A percentile compares a stretch with the other conserved stretches of the same genome.
phyloP scores from a whole-genome alignment of 768 basidiomycete genomes.

The Mycena epipterygia region DNA sequence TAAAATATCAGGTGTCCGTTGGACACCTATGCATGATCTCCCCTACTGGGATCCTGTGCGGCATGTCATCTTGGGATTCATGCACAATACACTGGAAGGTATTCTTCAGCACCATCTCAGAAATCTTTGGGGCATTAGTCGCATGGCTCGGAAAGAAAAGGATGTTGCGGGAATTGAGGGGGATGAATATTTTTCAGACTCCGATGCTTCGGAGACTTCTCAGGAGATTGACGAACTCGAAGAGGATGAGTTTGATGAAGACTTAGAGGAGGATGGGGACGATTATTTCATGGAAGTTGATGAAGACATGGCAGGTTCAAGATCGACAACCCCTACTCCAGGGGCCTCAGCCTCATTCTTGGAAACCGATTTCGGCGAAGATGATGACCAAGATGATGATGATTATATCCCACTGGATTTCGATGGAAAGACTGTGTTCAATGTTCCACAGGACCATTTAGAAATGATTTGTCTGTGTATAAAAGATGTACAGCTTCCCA shows the following conservation, averaged over 20 bases:
- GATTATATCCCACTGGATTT: slow-evolving; percentile 3
- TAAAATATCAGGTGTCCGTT: slow-evolving; percentile 30
- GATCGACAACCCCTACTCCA: background rate
- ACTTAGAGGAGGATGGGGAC: background rate
- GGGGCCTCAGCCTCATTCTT: background rate
- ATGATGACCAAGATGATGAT: background rate
- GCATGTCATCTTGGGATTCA: slow-evolving; percentile 35
- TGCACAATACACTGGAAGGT: slow-evolving; percentile 42
- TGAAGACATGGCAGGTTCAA: background rate
- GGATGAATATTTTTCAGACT: background rate
- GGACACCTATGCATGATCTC: slow-evolving; percentile 37
- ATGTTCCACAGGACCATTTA: background rate
- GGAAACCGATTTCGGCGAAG: background rate
- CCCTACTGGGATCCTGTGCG: slow-evolving; percentile 34
- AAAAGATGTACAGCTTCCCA: slow-evolving; percentile 24
- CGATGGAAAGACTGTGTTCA: background rate
- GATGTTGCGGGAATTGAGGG: background rate
- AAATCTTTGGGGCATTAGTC: slow-evolving; percentile 35
- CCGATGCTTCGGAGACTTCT: slow-evolving; percentile 3
- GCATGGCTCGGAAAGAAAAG: background rate
- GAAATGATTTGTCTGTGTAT: slow-evolving; percentile 5
- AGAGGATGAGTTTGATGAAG: background rate
- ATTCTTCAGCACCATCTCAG: slow-evolving; percentile 34
- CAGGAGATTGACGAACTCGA: background rate
- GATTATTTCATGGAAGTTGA: background rate